A percentile compares a stretch with the other conserved stretches of the same genome.
phyloP scores from a whole-genome alignment of 441 rosid species.

The Hura crepitans region DNA sequence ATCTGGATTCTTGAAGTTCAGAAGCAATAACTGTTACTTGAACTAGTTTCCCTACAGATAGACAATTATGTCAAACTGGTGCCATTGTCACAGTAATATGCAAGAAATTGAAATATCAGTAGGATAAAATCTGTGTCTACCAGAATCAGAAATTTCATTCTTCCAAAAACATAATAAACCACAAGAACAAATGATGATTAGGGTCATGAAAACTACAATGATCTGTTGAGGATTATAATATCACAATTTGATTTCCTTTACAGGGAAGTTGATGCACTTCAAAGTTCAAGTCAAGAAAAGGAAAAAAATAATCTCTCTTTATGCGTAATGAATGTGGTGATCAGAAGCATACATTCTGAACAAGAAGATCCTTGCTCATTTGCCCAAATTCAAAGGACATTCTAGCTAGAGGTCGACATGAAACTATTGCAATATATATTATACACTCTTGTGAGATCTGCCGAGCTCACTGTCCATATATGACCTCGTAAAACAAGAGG shows the following conservation, averaged over 20 bases:
- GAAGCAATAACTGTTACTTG: neutral
- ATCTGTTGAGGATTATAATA: neutral
- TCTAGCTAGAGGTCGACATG: constrained; percentile 17
- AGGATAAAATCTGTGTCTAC: neutral
- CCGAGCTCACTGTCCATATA: constrained; percentile 71
- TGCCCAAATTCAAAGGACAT: constrained; percentile 2
- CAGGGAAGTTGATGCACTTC: neutral
- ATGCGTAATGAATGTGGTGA: neutral
- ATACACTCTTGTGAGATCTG: constrained; percentile 53
- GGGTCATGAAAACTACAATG: no score
- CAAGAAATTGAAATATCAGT: neutral
- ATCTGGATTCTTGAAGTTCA: neutral
- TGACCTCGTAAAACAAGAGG: constrained; percentile 62
- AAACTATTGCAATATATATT: constrained; percentile 52
- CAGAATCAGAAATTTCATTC: neutral
- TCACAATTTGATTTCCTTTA: neutral
- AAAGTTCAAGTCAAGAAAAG: constrained; percentile 1
- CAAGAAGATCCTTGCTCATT: neutral
- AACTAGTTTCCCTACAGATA: neutral
- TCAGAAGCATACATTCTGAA: neutral
- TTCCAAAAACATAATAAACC: neutral
- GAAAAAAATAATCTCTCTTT: neutral
- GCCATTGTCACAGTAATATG: no score
- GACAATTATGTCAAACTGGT: neutral
- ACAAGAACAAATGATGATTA: neutral